Evolutionary conservation across 495 filamentous ascomycete species (phyloP), one percentile per base, ranked within the genome.

Genomic region (Chlorociboria aeruginascens): DNA sequence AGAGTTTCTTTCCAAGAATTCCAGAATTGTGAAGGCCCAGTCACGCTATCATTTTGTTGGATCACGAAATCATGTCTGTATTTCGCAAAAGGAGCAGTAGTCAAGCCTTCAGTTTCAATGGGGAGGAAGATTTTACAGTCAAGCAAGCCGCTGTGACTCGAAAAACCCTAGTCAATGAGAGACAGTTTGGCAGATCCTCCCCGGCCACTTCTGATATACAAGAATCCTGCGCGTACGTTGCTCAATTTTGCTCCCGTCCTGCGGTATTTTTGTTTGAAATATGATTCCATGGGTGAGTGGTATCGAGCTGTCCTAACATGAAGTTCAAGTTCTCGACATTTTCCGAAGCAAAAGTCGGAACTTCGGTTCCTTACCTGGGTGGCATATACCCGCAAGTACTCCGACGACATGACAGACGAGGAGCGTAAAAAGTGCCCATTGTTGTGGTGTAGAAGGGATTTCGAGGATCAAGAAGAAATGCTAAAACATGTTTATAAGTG

Each of bases 281-380:
- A 32, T 46, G 20, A 13, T 11, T 9, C 6, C 32, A 33, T 33
- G 28, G 13, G 20, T 28, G 2, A 31, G 25, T 37, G 39, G 6
- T 25, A 25, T 12, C 12, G 12, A 3, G 51, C 31, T 53, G 48
- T 54, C 29, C 28, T 9, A 34, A 20, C 29, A 9, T 13, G 8
- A 35, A 57, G 54, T 14, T 13, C 12, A 35, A 57, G 54, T 14
- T 9, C 50, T 20, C 51, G 52, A 32, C 51, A 58, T 36, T 58
- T 58, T 32, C 52, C 55, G 28, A 58, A 58, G 36, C 55, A 58
- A 12, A 58, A 58, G 30, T 52, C 51, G 9, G 41, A 55, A 33
- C 39, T 58, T 20, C 46, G 56, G 3, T 59, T 59, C 47, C 45
- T 59, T 12, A 48, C 53, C 12, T 59, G 56, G 56, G 56, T 59